Conservation (phyloP, 1,139 yeast genomes). For the Arxiozyma slooffiae region DNA sequence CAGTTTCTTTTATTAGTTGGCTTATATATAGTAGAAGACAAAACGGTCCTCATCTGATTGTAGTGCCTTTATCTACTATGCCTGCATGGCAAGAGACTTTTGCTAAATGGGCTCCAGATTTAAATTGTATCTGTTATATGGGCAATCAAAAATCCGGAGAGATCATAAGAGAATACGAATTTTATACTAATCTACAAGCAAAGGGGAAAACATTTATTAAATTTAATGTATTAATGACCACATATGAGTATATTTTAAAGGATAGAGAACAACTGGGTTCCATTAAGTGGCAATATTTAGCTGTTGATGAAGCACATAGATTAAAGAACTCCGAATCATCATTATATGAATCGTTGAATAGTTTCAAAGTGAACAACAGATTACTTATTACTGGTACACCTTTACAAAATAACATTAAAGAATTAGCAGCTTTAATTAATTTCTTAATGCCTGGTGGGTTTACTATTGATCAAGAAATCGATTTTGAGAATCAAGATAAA, state of each 20-base stretch:
- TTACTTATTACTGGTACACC: conserved; percentile 96
- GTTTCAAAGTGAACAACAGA: conserved; percentile 76
- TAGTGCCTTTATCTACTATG: conserved; percentile 90
- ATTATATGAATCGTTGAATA: conserved; percentile 73
- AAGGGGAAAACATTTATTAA: conserved; percentile 51
- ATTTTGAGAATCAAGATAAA: conserved; percentile 77
- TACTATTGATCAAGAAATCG: conserved; percentile 85
- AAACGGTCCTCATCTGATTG: conserved; percentile 92
- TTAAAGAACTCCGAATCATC: conserved; percentile 91
- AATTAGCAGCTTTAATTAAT: conserved; percentile 87
- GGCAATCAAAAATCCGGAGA: conserved; percentile 86
- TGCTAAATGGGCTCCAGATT: conserved; percentile 95
- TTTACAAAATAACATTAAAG: conserved; percentile 87
- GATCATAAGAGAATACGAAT: conserved; percentile 76
- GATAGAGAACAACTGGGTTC: conserved; percentile 73
- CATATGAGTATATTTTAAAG: conserved; percentile 90
- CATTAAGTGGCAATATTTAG: conserved; percentile 90
- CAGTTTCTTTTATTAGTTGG: conserved; percentile 92
- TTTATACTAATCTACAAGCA: conserved; percentile 47
- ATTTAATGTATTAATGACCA: conserved; percentile 80
- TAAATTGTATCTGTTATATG: conserved; percentile 82
- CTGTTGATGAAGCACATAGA: conserved; percentile 98
- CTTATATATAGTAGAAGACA: conserved; percentile 87
- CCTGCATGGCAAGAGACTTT: conserved; percentile 99
- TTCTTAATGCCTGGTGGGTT: conserved; percentile 94